Base-by-base conservation (phyloP, 805 yeast genomes). In the Barnettozyma sucrosica region DNA sequence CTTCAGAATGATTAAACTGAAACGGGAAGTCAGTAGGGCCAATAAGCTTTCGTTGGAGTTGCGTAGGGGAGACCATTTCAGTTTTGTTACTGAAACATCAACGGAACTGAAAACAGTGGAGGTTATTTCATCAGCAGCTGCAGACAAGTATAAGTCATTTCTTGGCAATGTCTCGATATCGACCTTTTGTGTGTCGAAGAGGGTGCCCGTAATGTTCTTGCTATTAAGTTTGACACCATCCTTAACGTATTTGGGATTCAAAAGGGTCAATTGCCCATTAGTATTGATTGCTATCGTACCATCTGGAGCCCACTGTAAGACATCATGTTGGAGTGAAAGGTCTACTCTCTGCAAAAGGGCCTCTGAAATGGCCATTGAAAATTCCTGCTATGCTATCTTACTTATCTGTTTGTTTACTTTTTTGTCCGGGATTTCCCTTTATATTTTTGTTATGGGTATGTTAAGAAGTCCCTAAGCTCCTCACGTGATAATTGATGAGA, bases 221-320 rank as follows among this genome's bases (percentile, higher is more conserved):
- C 30, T 43, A 8, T 48, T 46, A 3, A 47, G 41, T 13, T 54
- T 47, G 4, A 41, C 37, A 7, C 42, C 44, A 11, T 44, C 26
- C 33, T 42, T 38, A 11, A 36, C 45, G 24, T 58, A 55, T 43
- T 51, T 59, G 10, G 65, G 61, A 3, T 44, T 48, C 14, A 56
- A 33, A 9, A 61, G 18, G 1, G 61, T 57, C 14, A 59, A 24
- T 26, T 57, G 55, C 13, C 51, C 47, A 2, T 33, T 10, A 0
- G 61, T 53, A 46, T 59, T 57, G 7, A 61, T 7, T 7, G 55
- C 61, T n/a, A 61, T 19, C 11, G 57, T 50, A 1, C 65, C 65
- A 40, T 57, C 55, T 2, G 54, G 50, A 0, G 61, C 39, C 65
- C 65, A 61, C 14, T 48, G 36, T 2, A 61, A 26, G 2, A 42